These are phyloP conservation scores for Ambrosiella beaveri DNA, from an alignment of 2,329 filamentous ascomycete genomes.

Conservation along the genomic window DNA sequence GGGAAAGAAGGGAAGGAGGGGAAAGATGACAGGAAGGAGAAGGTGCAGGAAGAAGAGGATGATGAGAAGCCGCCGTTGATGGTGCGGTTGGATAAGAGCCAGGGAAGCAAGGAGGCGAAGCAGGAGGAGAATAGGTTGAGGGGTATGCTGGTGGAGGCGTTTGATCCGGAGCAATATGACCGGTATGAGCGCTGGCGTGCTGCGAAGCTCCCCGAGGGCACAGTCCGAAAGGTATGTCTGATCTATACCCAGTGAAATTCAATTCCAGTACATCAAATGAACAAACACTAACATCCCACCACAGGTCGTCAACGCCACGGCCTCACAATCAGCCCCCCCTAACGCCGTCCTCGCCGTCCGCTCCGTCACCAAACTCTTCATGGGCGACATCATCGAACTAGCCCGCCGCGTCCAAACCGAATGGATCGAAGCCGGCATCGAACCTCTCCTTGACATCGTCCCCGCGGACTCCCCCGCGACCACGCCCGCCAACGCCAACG, in stretches of 20 bases:
- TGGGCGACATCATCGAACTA: slow-evolving; percentile 57
- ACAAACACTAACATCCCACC: background rate
- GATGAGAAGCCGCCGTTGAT: slow-evolving; percentile 27
- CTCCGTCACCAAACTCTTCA: slow-evolving; percentile 59
- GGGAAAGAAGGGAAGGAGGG: slow-evolving; percentile 23
- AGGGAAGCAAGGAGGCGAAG: slow-evolving; percentile 49
- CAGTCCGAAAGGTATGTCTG: slow-evolving; percentile 45
- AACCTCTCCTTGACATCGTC: slow-evolving; percentile 37
- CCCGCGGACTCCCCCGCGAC: slow-evolving; percentile 21
- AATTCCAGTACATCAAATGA: slow-evolving; percentile 1
- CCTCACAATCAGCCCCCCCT: slow-evolving; percentile 59
- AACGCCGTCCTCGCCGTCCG: slow-evolving; percentile 62
- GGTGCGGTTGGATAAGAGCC: slow-evolving; percentile 40
- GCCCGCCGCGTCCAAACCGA: slow-evolving; percentile 55
- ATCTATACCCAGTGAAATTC: background rate
- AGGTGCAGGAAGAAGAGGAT: slow-evolving; percentile 40
- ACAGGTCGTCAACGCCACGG: slow-evolving; percentile 63
- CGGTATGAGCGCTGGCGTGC: slow-evolving; percentile 56
- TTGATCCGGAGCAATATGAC: slow-evolving; percentile 49
- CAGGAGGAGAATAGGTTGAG: slow-evolving; percentile 40
- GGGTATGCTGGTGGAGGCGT: slow-evolving; percentile 45
- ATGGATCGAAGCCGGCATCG: slow-evolving; percentile 42
- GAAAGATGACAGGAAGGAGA: slow-evolving; percentile 36
- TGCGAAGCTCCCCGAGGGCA: slow-evolving; percentile 48
- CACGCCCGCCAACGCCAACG: slow-evolving; percentile 15